Base-by-base conservation (phyloP, 257 asterid genomes). In the Linderniella brevidens region DNA sequence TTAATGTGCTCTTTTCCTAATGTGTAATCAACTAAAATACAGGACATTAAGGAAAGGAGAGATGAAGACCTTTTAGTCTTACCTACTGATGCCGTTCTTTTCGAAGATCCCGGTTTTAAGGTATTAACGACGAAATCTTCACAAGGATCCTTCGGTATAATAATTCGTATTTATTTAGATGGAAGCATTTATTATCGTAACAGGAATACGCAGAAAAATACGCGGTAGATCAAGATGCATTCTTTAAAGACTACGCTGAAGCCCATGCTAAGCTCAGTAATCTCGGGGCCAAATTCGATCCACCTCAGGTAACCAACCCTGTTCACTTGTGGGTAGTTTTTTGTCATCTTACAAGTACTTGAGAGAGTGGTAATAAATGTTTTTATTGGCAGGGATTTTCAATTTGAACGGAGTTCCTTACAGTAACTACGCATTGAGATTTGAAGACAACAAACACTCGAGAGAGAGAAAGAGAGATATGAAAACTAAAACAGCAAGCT, bases 181-280 rank as follows among this genome's bases (percentile, higher is more conserved):
- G 48, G 55, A 41, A 55, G 54, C 47, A 51, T 62, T 49, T 36
- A 17, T 20, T 46, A 46, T 40, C 13, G 45, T 29, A 14, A 35
- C 49, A 88, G 98, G 93, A 70, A 68, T 80, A 68, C 57, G 90
- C 96, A 3, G 94, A 84, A 75, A 88, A 88, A 59, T 88, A 88
- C 69, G 93, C 98, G 50, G 87, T 19, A 20, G 79, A 84, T 66
- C 82, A 84, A 71, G 96, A 72, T 48, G 94, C 79, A 49, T 88
- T 88, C 62, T 88, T 84, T 59, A 72, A 78, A 55, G 96, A 80
- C 60, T 88, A 88, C 36, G 96, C 98, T 42, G 80, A 74, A 67
- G 93, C 96, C 48, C 98, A 88, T 74, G 96, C 98, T 59, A 81
- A 81, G 65, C 94, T 88, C 50, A 84, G 98, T 78, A 84, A 75